Conservation (phyloP, 495 filamentous ascomycete genomes). For the Aspergillus ellipticus region DNA sequence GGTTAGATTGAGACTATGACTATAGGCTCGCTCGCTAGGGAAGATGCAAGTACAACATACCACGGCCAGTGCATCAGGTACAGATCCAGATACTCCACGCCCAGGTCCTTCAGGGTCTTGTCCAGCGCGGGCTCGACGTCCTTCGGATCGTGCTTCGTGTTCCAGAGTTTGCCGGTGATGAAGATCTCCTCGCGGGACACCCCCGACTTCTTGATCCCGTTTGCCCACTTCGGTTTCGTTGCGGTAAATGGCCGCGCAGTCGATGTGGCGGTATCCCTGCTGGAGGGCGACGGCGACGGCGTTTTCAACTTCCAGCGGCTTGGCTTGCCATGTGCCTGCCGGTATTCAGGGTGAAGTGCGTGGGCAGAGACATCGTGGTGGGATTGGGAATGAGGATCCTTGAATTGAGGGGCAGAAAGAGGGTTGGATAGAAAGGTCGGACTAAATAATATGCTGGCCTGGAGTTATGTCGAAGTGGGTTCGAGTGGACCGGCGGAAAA, state of each 20-base stretch:
- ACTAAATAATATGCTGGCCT: too few species aligned
- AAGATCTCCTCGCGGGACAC: conserved; percentile 63
- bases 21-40: not conserved
- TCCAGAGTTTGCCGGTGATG: conserved; percentile 69
- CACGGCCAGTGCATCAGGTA: conserved; percentile 69
- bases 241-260: conserved; percentile 66
- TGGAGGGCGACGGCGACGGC: conserved; percentile 44
- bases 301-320: conserved; percentile 33
- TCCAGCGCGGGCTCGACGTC: conserved; percentile 46
- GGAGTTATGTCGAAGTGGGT: too few species aligned
- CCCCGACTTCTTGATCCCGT: conserved; percentile 54
- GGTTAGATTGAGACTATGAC: not conserved
- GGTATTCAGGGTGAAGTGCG: conserved; percentile 41
- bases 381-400: too few species aligned
- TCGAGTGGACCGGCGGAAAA: too few species aligned
- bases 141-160: conserved; percentile 29
- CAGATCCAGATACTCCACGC: conserved; percentile 65
- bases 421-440: too few species aligned
- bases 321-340: conserved; percentile 37
- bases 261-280: conserved; percentile 65
- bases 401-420: too few species aligned
- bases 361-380: conserved; percentile 33
- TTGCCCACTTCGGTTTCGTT: conserved; percentile 66
- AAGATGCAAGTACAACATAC: not conserved
- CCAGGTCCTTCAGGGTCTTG: conserved; percentile 53